Percentiles rank a stretch among this genome's conserved stretches.
Evolutionary conservation across 805 yeast genomes (phyloP).

Genomic region (Ascoidea rubescens): DNA sequence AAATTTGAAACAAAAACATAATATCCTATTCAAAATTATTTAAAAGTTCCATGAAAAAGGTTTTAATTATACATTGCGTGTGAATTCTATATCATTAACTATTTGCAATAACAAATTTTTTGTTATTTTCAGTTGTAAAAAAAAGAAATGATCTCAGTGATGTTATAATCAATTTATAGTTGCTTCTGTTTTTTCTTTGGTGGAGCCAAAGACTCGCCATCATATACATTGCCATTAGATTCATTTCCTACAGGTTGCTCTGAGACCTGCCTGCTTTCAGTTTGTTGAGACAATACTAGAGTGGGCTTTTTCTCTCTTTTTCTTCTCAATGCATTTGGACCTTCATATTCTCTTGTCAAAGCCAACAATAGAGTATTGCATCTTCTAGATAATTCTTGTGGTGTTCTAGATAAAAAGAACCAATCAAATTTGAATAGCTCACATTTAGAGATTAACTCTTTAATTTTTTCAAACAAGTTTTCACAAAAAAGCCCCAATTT

Average conservation of each 20-base stretch:
- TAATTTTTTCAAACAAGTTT: conserved; percentile 46
- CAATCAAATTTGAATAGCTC: conserved; percentile 60
- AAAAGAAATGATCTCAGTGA: too few species aligned
- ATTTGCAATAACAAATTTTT: too few species aligned
- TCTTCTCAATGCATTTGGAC: conserved; percentile 39
- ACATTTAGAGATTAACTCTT: conserved; percentile 45
- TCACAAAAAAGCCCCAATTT: conserved; percentile 52
- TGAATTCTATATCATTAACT: too few species aligned
- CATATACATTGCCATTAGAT: neutral
- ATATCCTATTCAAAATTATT: too few species aligned
- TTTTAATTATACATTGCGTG: too few species aligned
- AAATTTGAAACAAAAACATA: too few species aligned
- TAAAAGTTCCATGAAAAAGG: too few species aligned
- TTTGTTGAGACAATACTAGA: too few species aligned
- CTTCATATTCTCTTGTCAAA: conserved; percentile 56
- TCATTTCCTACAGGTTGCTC: neutral
- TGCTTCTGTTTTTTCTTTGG: too few species aligned
- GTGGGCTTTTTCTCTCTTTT: conserved; percentile 16
- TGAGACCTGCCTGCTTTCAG: too few species aligned
- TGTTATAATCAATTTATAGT: too few species aligned
- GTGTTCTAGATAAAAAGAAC: conserved; percentile 56
- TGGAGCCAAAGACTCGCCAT: neutral
- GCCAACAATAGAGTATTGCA: conserved; percentile 54
- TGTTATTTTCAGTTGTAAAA: too few species aligned
- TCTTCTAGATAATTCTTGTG: conserved; percentile 61